A percentile compares a stretch with the other conserved stretches of the same genome.
Conservation (phyloP, 2,329 filamentous ascomycete species). For the Ophioceras dolichostomum region DNA sequence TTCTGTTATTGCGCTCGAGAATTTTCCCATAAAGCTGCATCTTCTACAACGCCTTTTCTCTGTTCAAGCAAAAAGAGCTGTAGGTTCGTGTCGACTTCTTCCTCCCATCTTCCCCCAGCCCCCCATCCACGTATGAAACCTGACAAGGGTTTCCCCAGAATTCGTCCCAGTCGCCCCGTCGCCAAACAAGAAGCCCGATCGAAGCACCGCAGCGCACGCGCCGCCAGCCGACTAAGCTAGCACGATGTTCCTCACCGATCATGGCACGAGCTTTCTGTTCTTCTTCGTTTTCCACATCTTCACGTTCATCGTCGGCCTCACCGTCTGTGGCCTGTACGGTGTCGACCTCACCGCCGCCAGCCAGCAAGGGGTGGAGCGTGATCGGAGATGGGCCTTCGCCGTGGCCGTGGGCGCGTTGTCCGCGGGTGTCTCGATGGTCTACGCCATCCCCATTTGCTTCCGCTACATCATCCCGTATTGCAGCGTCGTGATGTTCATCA, state of each 20-base stretch:
- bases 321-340: slow-evolving; percentile 70
- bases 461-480: too few species aligned
- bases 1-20: too few species aligned
- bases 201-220: not conserved
- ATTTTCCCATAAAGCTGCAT: too few species aligned
- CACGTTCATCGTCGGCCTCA: slow-evolving; percentile 65
- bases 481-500: slow-evolving; percentile 46
- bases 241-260: slow-evolving; percentile 31
- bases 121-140: too few species aligned
- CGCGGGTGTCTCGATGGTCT: slow-evolving; percentile 51
- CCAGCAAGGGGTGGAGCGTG: slow-evolving; percentile 33
- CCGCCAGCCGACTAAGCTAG: not conserved
- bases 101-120: too few species aligned
- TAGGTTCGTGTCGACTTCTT: too few species aligned
- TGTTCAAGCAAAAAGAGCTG: too few species aligned
- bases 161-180: not conserved
- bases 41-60: too few species aligned
- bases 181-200: not conserved
- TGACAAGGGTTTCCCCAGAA: not conserved
- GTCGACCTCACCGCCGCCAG: slow-evolving; percentile 47
- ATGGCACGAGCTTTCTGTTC: slow-evolving; percentile 32
- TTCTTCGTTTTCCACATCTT: slow-evolving; percentile 57
- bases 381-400: slow-evolving; percentile 70
- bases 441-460: slow-evolving; percentile 50
- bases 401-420: slow-evolving; percentile 55